Evolutionary conservation across 768 basidiomycete species (phyloP), one percentile per base, ranked within the genome.

Genomic region (Hypsizygus marmoreus): DNA sequence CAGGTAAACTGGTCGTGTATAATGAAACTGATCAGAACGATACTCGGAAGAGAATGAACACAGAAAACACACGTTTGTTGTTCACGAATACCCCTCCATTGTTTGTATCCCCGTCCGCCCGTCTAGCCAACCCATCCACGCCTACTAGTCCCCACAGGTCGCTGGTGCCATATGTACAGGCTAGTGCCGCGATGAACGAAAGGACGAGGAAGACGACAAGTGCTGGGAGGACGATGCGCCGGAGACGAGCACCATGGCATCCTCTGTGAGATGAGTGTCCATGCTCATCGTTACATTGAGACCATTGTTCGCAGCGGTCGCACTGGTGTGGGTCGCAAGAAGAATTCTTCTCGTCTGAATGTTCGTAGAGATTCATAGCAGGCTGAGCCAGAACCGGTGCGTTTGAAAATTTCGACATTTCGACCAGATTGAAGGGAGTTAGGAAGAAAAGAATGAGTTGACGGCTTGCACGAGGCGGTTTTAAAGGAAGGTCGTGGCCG

Each of bases 1-100:
- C 22, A 86, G 70, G 54, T 84, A 86, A 13, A 80, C 83, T 85
- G 43, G 33, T 32, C n/a, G 50, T 40, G 26, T 12, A 1, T 0
- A 4, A n/a, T 19, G 14, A 43, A 17, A 50, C 36, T 39, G 12
- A 30, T 4, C 7, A n/a, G n/a, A n/a, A n/a, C n/a, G n/a, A 33
- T 26, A 14, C 13, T 2, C 9, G 25, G 26, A 8, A 6, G 0
- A 24, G 29, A 14, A 9, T 8, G 16, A 37, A 20, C 12, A 43
- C 16, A 50, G 14, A 13, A 17, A 0, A 68, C 69, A 46, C 39
- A 80, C 78, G 45, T 62, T 80, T 79, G 17, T 66, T 50, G 6
- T 69, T 25, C 4, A 71, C 64, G 45, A 80, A 78, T 7, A 61
- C 50, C 5, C 56, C 53, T 1, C 56, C 52, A n/a, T 46, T 47